phyloP scores from a whole-genome alignment of 2,329 filamentous ascomycete genomes.

The Elsinoe ampelina region DNA sequence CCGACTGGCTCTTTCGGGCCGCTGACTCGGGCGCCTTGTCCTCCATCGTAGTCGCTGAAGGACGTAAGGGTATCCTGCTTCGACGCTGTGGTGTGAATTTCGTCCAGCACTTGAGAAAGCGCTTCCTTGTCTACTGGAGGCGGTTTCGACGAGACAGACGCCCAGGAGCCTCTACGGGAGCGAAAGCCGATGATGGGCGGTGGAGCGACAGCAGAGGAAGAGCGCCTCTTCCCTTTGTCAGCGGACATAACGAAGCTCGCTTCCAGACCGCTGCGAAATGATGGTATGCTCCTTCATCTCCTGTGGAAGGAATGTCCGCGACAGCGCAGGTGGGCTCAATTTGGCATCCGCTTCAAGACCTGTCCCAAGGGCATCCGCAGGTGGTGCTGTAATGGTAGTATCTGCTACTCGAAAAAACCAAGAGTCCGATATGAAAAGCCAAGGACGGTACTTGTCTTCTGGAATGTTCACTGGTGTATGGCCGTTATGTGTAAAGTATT shows the following conservation, averaged over 20 bases:
- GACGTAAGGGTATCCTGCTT: slow-evolving; percentile 77
- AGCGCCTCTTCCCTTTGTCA: slow-evolving; percentile 21
- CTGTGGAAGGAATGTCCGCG: not conserved
- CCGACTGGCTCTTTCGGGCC: slow-evolving; percentile 30
- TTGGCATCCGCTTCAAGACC: not conserved
- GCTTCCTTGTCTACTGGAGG: slow-evolving; percentile 57
- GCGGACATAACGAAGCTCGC: slow-evolving; percentile 12
- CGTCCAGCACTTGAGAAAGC: slow-evolving; percentile 67
- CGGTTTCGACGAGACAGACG: slow-evolving; percentile 29
- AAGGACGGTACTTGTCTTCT: not conserved
- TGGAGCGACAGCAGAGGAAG: slow-evolving; percentile 24
- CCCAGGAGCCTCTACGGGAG: slow-evolving; percentile 31
- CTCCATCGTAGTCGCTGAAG: slow-evolving; percentile 90
- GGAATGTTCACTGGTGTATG: not conserved
- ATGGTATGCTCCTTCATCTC: not conserved
- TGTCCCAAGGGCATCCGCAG: not conserved
- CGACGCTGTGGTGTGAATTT: slow-evolving; percentile 83
- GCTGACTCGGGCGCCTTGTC: slow-evolving; percentile 28
- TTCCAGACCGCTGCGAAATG: slow-evolving; percentile 1
- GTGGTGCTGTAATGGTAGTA: not conserved
- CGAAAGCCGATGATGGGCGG: slow-evolving; percentile 21
- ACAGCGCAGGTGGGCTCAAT: not conserved
- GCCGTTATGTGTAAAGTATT: not conserved
- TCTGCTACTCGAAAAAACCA: not conserved
- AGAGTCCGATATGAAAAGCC: too few species aligned